Base-by-base conservation (phyloP, 768 basidiomycete species). In the Ephemerocybe angulata region DNA sequence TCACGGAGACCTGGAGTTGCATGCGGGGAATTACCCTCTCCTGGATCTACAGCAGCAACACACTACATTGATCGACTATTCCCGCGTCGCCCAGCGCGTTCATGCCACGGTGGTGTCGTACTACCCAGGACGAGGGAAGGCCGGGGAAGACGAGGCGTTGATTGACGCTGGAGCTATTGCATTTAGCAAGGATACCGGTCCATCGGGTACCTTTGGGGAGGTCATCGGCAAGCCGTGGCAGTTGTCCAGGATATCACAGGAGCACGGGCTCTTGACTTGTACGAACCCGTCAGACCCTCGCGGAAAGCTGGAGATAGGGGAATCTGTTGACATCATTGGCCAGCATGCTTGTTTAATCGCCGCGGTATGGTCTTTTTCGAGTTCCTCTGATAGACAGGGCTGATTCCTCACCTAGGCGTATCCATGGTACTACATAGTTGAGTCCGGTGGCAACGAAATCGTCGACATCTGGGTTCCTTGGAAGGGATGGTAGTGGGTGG, bases 401-500 rank as follows among this genome's bases (percentile, higher is more conserved):
- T 35, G 37, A 37, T 28, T 27, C 17, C 27, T n/a, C 28, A 15
- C 15, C n/a, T 25, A 76, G 75, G 84, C 81, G 2, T 82, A 88
- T 62, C 84, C 87, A 1, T 93, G 88, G 90, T 90, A 86, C 66
- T 93, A 93, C 64, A 73, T 93, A 19, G 83, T 93, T 2, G 91
- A 93, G 60, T 81, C 81, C 6, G 75, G 70, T 21, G 79, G 78
- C 15, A 71, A 68, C 33, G 75, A 78, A 35, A 84, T 92, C 7
- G 82, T 85, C 19, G 91, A 93, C 67, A 72, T 93, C 27, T 93
- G 92, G 92, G 84, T 92, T 41, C 83, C 90, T 6, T 92, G 90
- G 88, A 95, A 93, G 69, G 91, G 90, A 0, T 93, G 92, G 92
- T 95, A 74, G 63, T n/a, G n/a, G n/a, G n/a, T n/a, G 59, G 62